Conservation (phyloP, 2,329 filamentous ascomycete species). For the Botrytis byssoidea region DNA sequence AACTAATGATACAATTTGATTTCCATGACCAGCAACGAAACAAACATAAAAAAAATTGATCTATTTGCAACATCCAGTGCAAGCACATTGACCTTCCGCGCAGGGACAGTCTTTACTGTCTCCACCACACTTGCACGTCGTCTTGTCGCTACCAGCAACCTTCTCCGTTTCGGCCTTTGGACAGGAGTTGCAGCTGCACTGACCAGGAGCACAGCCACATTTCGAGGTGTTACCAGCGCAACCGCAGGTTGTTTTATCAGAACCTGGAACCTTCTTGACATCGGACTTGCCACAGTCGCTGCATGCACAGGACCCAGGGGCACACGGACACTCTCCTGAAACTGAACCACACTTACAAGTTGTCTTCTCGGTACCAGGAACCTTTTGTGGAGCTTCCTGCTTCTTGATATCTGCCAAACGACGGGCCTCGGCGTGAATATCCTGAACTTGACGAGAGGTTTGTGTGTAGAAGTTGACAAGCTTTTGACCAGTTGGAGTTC, state of each 20-base stretch:
- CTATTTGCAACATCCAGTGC: constrained; percentile 35
- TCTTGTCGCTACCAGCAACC: constrained; percentile 41
- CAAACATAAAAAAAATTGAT: constrained; percentile 10
- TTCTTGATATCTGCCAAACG: constrained; percentile 87
- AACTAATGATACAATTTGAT: constrained; percentile 27
- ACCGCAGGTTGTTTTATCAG: constrained; percentile 44
- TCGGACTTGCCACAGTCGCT: constrained; percentile 47
- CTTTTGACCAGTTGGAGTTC: constrained; percentile 84
- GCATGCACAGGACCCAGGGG: constrained; percentile 48
- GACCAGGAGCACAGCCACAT: constrained; percentile 42
- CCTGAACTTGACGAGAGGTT: constrained; percentile 82
- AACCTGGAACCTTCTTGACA: constrained; percentile 41
- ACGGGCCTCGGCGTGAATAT: constrained; percentile 89
- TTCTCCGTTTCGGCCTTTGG: constrained; percentile 42
- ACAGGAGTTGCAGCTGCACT: constrained; percentile 43
- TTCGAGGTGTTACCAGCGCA: constrained; percentile 41
- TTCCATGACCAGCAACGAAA: constrained; percentile 20
- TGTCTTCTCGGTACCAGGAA: constrained; percentile 43
- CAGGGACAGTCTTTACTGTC: constrained; percentile 40
- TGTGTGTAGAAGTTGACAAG: constrained; percentile 84
- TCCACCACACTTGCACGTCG: constrained; percentile 42
- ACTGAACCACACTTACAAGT: constrained; percentile 48
- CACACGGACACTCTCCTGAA: constrained; percentile 46
- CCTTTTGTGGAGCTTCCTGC: constrained; percentile 48
- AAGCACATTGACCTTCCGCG: constrained; percentile 34